A percentile compares a stretch with the other conserved stretches of the same genome.
These are phyloP conservation scores for Trichoderma parareesei DNA, from an alignment of 495 filamentous ascomycete genomes.

Conservation along the genomic window DNA sequence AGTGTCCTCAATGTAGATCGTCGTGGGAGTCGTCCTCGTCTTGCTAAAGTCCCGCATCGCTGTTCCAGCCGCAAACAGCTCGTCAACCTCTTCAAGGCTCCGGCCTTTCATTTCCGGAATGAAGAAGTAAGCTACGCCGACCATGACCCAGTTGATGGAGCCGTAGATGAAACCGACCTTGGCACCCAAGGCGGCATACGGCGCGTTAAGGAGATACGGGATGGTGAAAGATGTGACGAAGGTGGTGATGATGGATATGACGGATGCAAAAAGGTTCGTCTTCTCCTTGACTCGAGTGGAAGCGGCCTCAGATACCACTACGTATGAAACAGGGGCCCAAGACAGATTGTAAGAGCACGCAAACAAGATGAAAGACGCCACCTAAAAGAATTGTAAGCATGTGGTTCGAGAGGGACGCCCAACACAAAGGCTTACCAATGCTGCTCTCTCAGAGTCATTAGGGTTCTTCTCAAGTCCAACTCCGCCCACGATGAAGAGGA, in stretches of 20 bases:
- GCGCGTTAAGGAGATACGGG: constrained; percentile 26
- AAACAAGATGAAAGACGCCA: constrained; percentile 22
- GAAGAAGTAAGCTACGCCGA: constrained; percentile 26
- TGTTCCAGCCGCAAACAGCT: constrained; percentile 12
- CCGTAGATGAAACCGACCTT: constrained; percentile 37
- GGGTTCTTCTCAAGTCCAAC: constrained; percentile 14
- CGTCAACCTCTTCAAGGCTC: constrained; percentile 35
- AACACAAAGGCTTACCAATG: constrained; percentile 4
- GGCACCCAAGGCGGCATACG: constrained; percentile 19
- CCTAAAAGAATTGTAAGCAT: constrained; percentile 6
- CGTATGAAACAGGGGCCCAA: constrained; percentile 20
- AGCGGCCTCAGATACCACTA: constrained; percentile 17
- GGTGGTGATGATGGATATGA: constrained; percentile 24
- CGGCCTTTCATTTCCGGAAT: constrained; percentile 38
- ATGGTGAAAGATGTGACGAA: constrained; percentile 29
- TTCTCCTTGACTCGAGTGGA: constrained; percentile 23
- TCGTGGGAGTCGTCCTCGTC: constrained; percentile 12
- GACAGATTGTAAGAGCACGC: constrained; percentile 31
- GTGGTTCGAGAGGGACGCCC: too few species aligned
- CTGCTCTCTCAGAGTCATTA: constrained; percentile 13
- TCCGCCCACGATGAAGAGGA: constrained; percentile 20
- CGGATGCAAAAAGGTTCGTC: constrained; percentile 25
- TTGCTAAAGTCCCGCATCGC: constrained; percentile 14
- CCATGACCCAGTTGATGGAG: constrained; percentile 17
- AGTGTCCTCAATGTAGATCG: not conserved